Evolutionary conservation across 2,329 filamentous ascomycete species (phyloP), one percentile per base, ranked within the genome.

Genomic region (Phaeosphaeria sp.): DNA sequence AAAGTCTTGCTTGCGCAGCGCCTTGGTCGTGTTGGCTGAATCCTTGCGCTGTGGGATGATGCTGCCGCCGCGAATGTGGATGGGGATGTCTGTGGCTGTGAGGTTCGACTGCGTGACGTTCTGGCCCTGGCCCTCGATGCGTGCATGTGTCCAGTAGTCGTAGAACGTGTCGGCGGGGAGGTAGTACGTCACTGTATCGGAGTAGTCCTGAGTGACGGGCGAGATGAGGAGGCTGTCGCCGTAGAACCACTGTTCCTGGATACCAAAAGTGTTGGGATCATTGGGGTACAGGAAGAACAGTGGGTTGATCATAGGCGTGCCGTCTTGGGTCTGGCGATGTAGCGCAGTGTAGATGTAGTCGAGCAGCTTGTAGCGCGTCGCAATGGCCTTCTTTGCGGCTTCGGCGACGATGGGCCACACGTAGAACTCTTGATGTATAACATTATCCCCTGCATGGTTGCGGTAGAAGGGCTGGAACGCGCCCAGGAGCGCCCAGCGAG

Each of bases 291-390:
- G 72, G 79, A 88, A 94, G 77, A 90, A 92, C 55, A 93, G 76
- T 0, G 91, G 90, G 65, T 87, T 87, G 54, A 92, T 79, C 62
- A 88, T 80, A 0, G 91, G 90, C 1, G 82, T 83, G 33, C 91
- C 91, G 44, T 84, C 83, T 18, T 80, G 68, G 27, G 82, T 84
- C 72, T 91, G 85, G 55, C 79, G 77, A 71, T 88, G 81, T 65
- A 92, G 81, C 0, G 87, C 86, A 1, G 90, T 93, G 80, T 94
- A 93, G 58, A 91, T 82, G 78, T 93, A 93, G 68, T 93, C 90
- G 13, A 93, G 81, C n/a, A 93, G 81, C 30, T 85, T 83, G 78
- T 93, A 93, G n/a, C 91, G 85, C 48, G 88, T 87, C 27, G 84
- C 84, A 66, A 93, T 92, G 18, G 87, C 89, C 57, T 86, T 88